Conservation (phyloP, 2,329 filamentous ascomycete species). For the Colletotrichum eremochloae region DNA sequence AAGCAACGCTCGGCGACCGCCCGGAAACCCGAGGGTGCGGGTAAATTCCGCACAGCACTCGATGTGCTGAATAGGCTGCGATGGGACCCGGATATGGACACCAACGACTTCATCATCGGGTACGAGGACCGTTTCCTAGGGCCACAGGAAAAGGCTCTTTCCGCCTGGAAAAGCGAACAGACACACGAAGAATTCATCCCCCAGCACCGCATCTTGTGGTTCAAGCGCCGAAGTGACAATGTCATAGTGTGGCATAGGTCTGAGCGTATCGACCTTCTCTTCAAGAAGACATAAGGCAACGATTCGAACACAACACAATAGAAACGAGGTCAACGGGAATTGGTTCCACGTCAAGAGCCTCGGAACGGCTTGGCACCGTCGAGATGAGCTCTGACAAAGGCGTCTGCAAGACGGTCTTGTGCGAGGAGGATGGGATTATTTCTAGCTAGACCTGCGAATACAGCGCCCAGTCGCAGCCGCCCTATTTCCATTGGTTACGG, state of each 20-base stretch:
- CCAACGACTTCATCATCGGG: conserved; percentile 67
- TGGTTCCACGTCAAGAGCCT: too few relatives aligned
- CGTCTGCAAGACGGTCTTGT: background rate
- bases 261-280: conserved; percentile 64
- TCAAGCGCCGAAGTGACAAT: conserved; percentile 66
- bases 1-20: conserved; percentile 39
- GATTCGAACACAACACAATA: background rate
- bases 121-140: conserved; percentile 73
- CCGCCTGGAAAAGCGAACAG: conserved; percentile 71
- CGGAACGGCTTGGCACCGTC: background rate
- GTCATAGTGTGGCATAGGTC: conserved; percentile 69
- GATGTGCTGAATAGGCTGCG: conserved; percentile 72
- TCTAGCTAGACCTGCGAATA: background rate
- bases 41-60: conserved; percentile 67
- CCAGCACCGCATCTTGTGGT: conserved; percentile 73
- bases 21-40: conserved; percentile 51
- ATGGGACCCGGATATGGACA: conserved; percentile 69
- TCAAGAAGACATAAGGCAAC: conserved; percentile 8
- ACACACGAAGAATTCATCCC: conserved; percentile 77
- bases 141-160: conserved; percentile 65
- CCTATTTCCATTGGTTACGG: background rate
- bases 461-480: background rate
- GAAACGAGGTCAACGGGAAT: background rate
- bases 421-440: background rate
- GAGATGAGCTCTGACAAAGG: background rate